Evolutionary conservation across 108 stramenopile species (phyloP).

Genomic region (Nitzschia sp.): DNA sequence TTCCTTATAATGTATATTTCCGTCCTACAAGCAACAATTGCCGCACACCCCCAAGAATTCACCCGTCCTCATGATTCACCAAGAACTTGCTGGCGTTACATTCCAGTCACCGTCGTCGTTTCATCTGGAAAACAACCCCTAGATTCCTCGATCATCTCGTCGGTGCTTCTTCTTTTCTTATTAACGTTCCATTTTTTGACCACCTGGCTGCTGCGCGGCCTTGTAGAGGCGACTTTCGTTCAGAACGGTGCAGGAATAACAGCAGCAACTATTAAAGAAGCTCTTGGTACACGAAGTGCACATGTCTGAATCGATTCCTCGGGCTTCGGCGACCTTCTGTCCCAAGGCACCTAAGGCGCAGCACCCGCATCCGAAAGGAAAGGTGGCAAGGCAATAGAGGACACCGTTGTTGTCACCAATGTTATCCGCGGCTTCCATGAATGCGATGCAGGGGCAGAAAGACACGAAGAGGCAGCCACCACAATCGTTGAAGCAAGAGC

Average conservation of each 20-base stretch:
- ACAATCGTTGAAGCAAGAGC: not conserved
- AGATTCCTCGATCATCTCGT: too few species aligned
- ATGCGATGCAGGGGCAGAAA: not conserved
- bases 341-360: not conserved
- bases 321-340: not conserved
- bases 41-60: too few species aligned
- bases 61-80: too few species aligned
- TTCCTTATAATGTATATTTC: too few species aligned
- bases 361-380: not conserved
- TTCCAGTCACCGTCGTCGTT: too few species aligned
- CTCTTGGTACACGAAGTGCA: not conserved
- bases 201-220: too few species aligned
- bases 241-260: not conserved
- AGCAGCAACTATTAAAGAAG: not conserved
- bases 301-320: not conserved
- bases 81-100: too few species aligned
- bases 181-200: too few species aligned
- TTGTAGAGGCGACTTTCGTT: not conserved
- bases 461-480: not conserved
- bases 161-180: too few species aligned
- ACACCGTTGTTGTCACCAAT: not conserved
- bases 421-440: not conserved
- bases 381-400: not conserved
- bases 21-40: too few species aligned
- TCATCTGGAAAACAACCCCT: too few species aligned